A percentile compares a stretch with the other conserved stretches of the same genome.
These are phyloP conservation scores for Nannochloris sp. DNA, from an alignment of 139 green algal genomes.

Conservation along the genomic window DNA sequence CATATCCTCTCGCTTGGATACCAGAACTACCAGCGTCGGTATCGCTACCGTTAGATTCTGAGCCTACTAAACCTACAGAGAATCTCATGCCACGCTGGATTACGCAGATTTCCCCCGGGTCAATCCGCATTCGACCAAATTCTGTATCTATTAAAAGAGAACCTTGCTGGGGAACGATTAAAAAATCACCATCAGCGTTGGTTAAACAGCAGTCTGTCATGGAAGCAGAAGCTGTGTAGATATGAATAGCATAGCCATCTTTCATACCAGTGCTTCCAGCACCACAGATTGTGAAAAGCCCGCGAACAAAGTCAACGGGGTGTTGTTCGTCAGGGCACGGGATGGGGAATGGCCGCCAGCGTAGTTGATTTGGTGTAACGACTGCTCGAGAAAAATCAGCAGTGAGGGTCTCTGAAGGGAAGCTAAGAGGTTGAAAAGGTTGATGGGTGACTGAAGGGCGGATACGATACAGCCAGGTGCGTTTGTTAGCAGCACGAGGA, in stretches of 20 bases:
- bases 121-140: constrained; percentile 70
- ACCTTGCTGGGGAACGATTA: constrained; percentile 90
- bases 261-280: constrained; percentile 68
- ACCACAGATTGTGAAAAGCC: constrained; percentile 80
- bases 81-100: constrained; percentile 79
- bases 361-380: constrained; percentile 87
- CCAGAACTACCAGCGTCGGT: too few species aligned
- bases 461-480: constrained; percentile 91
- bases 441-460: constrained; percentile 81
- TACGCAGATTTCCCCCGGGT: constrained; percentile 73
- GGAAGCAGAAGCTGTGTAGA: constrained; percentile 58
- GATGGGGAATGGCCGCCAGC: constrained; percentile 72
- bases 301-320: constrained; percentile 73
- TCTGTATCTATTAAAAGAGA: constrained; percentile 74
- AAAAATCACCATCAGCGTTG: constrained; percentile 91
- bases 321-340: constrained; percentile 37
- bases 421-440: constrained; percentile 61
- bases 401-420: constrained; percentile 46
- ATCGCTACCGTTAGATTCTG: not conserved
- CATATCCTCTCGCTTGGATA: constrained; percentile 61
- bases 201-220: constrained; percentile 74
- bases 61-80: constrained; percentile 50
- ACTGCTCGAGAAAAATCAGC: constrained; percentile 50
- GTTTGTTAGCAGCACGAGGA: constrained; percentile 59
- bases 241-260: constrained; percentile 85